These are phyloP conservation scores for Hemerocallis citrina DNA, from an alignment of 106 monocot species.

Conservation along the genomic window DNA sequence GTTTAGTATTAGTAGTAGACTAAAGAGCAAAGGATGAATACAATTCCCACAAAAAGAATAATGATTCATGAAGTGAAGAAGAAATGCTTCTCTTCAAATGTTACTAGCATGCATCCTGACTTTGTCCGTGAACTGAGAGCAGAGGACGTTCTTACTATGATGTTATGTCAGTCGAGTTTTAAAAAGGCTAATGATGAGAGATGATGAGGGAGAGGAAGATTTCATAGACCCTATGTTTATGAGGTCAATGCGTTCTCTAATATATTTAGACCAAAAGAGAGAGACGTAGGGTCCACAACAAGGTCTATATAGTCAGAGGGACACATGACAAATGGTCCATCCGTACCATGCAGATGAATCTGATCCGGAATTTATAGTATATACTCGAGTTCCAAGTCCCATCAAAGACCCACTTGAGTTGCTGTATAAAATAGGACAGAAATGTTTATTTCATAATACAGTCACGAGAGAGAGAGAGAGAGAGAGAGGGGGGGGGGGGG, in stretches of 20 bases:
- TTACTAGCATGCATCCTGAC: neutral
- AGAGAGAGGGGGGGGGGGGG: too few relatives aligned
- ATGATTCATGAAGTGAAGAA: too few relatives aligned
- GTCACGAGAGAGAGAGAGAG: too few relatives aligned
- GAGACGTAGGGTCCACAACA: neutral
- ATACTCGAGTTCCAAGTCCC: slow-evolving; percentile 8
- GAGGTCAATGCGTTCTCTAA: slow-evolving; percentile 6
- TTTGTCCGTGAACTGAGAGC: neutral
- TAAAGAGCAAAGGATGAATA: neutral
- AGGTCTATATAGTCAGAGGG: neutral
- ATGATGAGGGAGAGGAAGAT: neutral
- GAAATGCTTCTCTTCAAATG: neutral
- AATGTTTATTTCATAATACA: neutral
- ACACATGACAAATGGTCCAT: neutral
- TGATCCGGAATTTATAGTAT: neutral
- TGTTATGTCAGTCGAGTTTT: neutral
- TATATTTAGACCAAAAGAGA: neutral
- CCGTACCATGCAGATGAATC: too few relatives aligned
- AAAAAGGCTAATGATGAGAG: slow-evolving; percentile 1
- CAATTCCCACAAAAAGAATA: neutral
- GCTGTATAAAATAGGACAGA: neutral
- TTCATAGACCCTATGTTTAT: slow-evolving; percentile 3
- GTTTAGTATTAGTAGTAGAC: neutral
- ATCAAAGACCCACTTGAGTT: slow-evolving; percentile 6
- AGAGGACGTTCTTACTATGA: neutral